phyloP scores from a whole-genome alignment of 164 flowering plant genomes.

The Umbilicus rupestris region DNA sequence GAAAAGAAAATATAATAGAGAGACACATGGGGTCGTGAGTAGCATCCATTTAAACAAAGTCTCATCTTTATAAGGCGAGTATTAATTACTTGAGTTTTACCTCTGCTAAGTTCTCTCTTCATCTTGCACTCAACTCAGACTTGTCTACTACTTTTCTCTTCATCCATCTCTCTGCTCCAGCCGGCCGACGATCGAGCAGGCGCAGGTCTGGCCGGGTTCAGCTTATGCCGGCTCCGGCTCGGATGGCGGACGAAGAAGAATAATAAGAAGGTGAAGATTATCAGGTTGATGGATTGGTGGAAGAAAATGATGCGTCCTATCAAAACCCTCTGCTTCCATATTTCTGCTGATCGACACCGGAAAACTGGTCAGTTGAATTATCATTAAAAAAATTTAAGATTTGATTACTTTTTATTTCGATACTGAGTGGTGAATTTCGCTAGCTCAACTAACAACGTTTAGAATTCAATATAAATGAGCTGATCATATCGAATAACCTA shows the following conservation, averaged over 20 bases:
- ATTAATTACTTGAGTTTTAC: neutral
- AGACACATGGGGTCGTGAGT: neutral
- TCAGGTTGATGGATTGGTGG: conserved; percentile 33
- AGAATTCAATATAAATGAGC: no score
- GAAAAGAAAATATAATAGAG: neutral
- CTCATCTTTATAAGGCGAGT: neutral
- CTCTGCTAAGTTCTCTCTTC: neutral
- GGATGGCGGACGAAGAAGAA: neutral
- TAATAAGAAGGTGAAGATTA: conserved; percentile 8
- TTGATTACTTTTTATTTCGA: no score
- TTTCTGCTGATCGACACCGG: conserved; percentile 40
- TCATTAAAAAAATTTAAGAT: no score
- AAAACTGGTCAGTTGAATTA: neutral
- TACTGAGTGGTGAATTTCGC: no score
- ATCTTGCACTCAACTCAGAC: neutral
- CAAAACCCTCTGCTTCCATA: conserved; percentile 25
- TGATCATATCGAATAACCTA: no score
- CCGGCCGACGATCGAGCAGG: neutral
- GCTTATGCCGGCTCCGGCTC: neutral
- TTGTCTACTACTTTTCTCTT: neutral
- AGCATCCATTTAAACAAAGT: conserved; percentile 2
- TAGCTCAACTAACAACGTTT: no score
- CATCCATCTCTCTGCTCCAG: neutral
- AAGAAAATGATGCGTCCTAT: conserved; percentile 21
- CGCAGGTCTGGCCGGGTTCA: conserved; percentile 7